Evolutionary conservation across 2,329 filamentous ascomycete species (phyloP).

Genomic region (Cladophialophora yegresii): DNA sequence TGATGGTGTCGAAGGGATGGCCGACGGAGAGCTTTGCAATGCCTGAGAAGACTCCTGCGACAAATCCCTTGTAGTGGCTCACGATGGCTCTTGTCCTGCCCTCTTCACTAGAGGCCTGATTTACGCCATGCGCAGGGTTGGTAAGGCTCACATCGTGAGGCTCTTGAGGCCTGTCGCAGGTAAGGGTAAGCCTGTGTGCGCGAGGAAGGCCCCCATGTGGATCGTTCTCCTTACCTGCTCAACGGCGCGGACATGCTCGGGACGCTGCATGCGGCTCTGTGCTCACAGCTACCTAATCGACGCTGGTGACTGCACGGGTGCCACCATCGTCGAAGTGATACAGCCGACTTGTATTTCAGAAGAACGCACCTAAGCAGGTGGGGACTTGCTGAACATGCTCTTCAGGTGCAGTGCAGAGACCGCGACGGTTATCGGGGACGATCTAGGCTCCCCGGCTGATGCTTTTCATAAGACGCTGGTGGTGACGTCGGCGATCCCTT

Average conservation of each 20-base stretch:
- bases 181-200: slow-evolving; percentile 5
- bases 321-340: slow-evolving; percentile 11
- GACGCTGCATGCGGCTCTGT: slow-evolving; percentile 13
- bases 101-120: slow-evolving; percentile 1
- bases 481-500: slow-evolving; percentile 4
- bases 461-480: background rate
- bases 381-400: background rate
- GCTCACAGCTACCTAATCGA: slow-evolving; percentile 11
- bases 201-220: background rate
- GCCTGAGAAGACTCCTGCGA: slow-evolving; percentile 93
- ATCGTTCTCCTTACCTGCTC: slow-evolving; percentile 14
- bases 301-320: background rate
- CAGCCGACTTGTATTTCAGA: background rate
- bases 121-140: background rate
- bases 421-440: slow-evolving; percentile 13
- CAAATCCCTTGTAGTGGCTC: slow-evolving; percentile 87
- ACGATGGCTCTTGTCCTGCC: slow-evolving; percentile 15
- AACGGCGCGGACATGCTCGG: slow-evolving; percentile 24
- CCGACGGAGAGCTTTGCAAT: slow-evolving; percentile 72
- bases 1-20: slow-evolving; percentile 85
- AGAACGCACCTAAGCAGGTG: background rate
- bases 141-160: slow-evolving; percentile 7
- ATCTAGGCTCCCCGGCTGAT: slow-evolving; percentile 27
- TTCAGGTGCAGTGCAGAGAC: background rate
- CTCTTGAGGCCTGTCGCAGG: slow-evolving; percentile 13